Evolutionary conservation across 257 asterid genomes (phyloP), one percentile per base, ranked within the genome.

Genomic region (Fraxinus excelsior): DNA sequence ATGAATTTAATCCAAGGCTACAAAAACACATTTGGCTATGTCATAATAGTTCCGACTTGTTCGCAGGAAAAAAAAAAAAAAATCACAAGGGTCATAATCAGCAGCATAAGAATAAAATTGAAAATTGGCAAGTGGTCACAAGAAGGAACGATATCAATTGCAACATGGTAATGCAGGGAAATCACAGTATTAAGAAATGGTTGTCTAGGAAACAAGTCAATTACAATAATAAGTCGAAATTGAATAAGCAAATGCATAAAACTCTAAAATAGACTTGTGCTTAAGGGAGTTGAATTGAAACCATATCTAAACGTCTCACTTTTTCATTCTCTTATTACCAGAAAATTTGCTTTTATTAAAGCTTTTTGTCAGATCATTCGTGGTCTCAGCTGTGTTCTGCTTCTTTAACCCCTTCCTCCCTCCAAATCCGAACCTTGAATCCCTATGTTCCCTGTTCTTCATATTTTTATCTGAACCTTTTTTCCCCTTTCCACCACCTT

Each of bases 341-440:
- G 90, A 78, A 44, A 28, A 73, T 4, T 85, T 85, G 72, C 80
- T 76, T 66, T 87, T 91, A 21, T 26, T 70, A 11, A 82, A 90
- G 14, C 80, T 86, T 67, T 86, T 83, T 0, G 4, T 56, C 8
- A 89, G 75, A 82, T 94, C 96, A 73, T 87, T 82, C 1, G 96
- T 89, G 0, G 98, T 91, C 71, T 93, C 98, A 28, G 94, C 87
- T 0, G 94, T 90, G 85, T 95, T 95, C 87, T 94, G 98, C 85
- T 94, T 94, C 82, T 84, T 92, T 80, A 89, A 32, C n/a, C 97
- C 97, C 84, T 94, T 94, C 88, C 83, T 90, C 84, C 97, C 97
- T 44, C 97, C 99, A 53, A 85, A 91, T 38, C 99, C 99, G 68
- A 92, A 94, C 79, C 91, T 92, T 10, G 94, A 87, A 42, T 89